Conservation (phyloP, 108 stramenopile species). For the Chaetoceros muelleri region DNA sequence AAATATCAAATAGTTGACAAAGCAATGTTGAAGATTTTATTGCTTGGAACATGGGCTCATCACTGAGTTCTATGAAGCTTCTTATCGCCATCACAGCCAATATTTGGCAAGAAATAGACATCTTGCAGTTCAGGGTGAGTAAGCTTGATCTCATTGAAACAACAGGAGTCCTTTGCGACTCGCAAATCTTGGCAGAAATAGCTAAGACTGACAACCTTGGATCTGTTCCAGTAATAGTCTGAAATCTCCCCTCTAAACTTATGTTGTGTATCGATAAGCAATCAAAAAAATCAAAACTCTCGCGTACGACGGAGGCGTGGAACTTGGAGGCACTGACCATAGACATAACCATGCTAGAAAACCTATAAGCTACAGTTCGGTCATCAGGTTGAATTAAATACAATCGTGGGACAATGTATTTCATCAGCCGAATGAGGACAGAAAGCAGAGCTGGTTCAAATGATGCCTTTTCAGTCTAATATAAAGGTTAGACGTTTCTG, state of each 20-base stretch:
- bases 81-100: too few species aligned
- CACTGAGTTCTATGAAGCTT: too few species aligned
- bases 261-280: constrained; percentile 22
- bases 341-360: constrained; percentile 45
- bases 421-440: constrained; percentile 68
- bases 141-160: too few species aligned
- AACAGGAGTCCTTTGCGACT: too few species aligned
- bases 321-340: constrained; percentile 29
- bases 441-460: constrained; percentile 45
- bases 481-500: neutral
- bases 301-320: constrained; percentile 52
- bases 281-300: constrained; percentile 74
- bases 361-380: constrained; percentile 38
- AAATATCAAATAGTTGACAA: too few species aligned
- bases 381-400: constrained; percentile 28
- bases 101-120: too few species aligned
- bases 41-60: too few species aligned
- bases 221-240: constrained; percentile 34
- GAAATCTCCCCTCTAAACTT: constrained; percentile 19
- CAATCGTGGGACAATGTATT: constrained; percentile 49
- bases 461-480: constrained; percentile 43
- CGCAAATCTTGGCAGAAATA: too few species aligned
- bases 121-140: too few species aligned
- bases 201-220: too few species aligned
- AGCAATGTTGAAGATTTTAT: too few species aligned